A percentile compares a stretch with the other conserved stretches of the same genome.
phyloP scores from a whole-genome alignment of 2,329 filamentous ascomycete genomes.

The Kalaharituber pfeilii region DNA sequence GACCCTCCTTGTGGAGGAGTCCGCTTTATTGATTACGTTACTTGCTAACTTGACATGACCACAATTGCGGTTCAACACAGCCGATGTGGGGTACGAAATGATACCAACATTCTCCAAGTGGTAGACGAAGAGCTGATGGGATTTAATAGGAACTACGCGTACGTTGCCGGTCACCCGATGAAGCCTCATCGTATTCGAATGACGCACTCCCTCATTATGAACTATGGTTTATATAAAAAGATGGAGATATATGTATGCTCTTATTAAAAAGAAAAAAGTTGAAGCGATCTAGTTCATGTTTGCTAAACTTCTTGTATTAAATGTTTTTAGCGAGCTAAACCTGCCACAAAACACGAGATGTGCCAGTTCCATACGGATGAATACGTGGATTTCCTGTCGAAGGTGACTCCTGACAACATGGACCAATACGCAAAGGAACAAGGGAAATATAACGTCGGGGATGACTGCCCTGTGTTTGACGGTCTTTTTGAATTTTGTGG shows the following conservation, averaged over 20 bases:
- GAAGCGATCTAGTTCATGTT: background rate
- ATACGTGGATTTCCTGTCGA: conserved; percentile 54
- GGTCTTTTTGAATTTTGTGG: conserved; percentile 54
- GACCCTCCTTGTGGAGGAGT: background rate
- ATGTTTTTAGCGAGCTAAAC: conserved; percentile 39
- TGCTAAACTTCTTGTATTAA: background rate
- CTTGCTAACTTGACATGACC: background rate
- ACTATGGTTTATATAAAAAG: conserved; percentile 55
- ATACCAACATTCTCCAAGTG: too few relatives aligned
- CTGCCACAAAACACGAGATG: conserved; percentile 52
- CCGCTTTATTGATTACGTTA: too few relatives aligned
- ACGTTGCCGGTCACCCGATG: conserved; percentile 42
- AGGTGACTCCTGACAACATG: conserved; percentile 57
- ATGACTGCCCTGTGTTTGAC: conserved; percentile 48
- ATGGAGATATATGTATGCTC: conserved; percentile 54
- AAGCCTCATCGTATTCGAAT: conserved; percentile 48
- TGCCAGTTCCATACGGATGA: conserved; percentile 57
- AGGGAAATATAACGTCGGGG: conserved; percentile 51
- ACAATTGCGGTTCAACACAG: conserved; percentile 6
- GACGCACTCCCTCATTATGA: conserved; percentile 50
- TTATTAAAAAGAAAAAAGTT: conserved; percentile 13
- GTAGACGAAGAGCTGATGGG: too few relatives aligned
- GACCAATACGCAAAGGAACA: conserved; percentile 51
- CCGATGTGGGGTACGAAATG: conserved; percentile 1
- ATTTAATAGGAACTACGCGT: conserved; percentile 40